Percentiles rank a stretch among this genome's conserved stretches.
phyloP scores from a whole-genome alignment of 2,329 filamentous ascomycete genomes.

The Aspergillus puulaauensis region DNA sequence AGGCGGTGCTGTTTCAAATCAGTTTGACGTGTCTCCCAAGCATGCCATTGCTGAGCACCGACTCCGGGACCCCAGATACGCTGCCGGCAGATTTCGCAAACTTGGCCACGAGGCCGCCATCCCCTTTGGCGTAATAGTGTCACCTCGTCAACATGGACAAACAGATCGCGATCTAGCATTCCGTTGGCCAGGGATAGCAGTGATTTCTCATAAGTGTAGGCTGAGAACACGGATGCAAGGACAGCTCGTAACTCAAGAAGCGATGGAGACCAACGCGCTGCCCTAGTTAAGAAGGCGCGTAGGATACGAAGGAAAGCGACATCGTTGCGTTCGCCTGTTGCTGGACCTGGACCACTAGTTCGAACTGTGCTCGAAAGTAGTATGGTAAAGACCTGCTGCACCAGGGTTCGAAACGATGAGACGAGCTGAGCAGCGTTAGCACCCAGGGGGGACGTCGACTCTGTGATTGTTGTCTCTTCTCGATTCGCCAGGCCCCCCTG shows the following conservation, averaged over 20 bases:
- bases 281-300: conserved; percentile 81
- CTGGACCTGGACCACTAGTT: conserved; percentile 30
- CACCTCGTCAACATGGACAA: conserved; percentile 75
- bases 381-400: conserved; percentile 88
- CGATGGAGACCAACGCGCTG: conserved; percentile 77
- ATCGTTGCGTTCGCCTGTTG: conserved; percentile 47
- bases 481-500: conserved; percentile 26
- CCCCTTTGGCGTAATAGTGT: conserved; percentile 75
- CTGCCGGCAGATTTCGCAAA: conserved; percentile 80
- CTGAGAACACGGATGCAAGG: conserved; percentile 84
- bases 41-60: conserved; percentile 72
- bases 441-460: conserved; percentile 15
- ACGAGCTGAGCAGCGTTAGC: conserved; percentile 51
- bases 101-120: conserved; percentile 83
- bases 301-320: conserved; percentile 85
- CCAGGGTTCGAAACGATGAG: conserved; percentile 69
- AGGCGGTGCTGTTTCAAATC: conserved; percentile 32
- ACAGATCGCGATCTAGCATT: conserved; percentile 84
- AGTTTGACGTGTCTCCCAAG: conserved; percentile 67
- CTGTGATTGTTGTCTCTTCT: conserved; percentile 19
- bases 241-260: conserved; percentile 83
- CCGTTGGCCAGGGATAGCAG: conserved; percentile 82
- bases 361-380: conserved; percentile 73
- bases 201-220: conserved; percentile 92
- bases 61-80: conserved; percentile 88